These are phyloP conservation scores for Aspergillus sp. DNA, from an alignment of 2,329 filamentous ascomycete species.

Conservation along the genomic window DNA sequence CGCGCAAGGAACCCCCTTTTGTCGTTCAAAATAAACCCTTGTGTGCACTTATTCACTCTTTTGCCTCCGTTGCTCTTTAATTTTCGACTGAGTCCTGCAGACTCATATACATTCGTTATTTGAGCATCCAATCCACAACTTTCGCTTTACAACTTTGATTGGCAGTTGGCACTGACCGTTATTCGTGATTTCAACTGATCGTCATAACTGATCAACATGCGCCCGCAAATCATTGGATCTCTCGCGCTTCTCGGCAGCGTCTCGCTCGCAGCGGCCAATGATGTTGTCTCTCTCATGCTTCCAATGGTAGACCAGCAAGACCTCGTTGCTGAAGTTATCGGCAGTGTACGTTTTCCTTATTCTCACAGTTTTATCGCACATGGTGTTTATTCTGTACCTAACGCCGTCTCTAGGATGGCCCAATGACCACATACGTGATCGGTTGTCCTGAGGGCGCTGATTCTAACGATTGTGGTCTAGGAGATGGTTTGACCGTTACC, in stretches of 20 bases:
- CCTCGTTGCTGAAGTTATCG: constrained; percentile 15
- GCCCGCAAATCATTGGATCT: constrained; percentile 18
- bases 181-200: background rate
- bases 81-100: background rate
- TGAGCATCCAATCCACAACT: background rate
- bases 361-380: background rate
- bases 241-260: constrained; percentile 27
- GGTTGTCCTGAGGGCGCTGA: constrained; percentile 14
- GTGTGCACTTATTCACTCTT: background rate
- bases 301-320: constrained; percentile 5
- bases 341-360: constrained; percentile 9
- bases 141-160: background rate
- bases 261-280: constrained; percentile 21
- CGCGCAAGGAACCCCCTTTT: background rate
- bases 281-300: constrained; percentile 15
- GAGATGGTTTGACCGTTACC: constrained; percentile 9
- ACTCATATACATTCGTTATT: constrained; percentile 1
- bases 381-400: background rate
- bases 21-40: background rate
- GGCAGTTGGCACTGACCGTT: background rate
- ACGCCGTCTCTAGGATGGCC: constrained; percentile 12
- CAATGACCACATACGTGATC: constrained; percentile 21
- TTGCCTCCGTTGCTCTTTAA: background rate
- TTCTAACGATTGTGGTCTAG: constrained; percentile 7
- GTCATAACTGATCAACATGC: constrained; percentile 14